Percentiles rank a stretch among this genome's conserved stretches.
phyloP scores from a whole-genome alignment of 2,329 filamentous ascomycete species.

The Talaromyces marneffei region DNA sequence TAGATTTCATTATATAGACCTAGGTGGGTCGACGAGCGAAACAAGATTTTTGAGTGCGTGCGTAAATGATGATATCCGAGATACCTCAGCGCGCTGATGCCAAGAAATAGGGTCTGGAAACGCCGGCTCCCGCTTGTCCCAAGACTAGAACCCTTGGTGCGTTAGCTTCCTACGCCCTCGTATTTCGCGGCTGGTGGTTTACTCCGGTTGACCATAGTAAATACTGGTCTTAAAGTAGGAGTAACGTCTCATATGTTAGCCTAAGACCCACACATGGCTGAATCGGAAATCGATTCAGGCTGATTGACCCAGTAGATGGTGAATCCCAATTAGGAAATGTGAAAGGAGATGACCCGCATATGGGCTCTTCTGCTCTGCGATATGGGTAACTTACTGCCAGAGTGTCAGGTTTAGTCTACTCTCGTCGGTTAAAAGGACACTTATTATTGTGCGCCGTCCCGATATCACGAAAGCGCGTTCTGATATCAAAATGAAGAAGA shows the following conservation, averaged over 20 bases:
- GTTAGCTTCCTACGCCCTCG: background rate
- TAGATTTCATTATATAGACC: background rate
- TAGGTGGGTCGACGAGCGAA: background rate
- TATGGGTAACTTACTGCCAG: background rate
- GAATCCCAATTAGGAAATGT: background rate
- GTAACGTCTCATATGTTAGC: background rate
- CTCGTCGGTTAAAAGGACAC: background rate
- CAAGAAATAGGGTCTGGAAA: background rate
- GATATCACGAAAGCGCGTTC: background rate
- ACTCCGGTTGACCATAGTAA: too few species aligned
- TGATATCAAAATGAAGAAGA: background rate
- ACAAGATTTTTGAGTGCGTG: background rate
- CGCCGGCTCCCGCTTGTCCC: background rate
- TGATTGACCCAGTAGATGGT: conserved; percentile 1
- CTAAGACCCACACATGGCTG: background rate
- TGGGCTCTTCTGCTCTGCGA: background rate
- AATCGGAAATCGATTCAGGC: background rate
- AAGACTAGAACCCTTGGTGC: background rate
- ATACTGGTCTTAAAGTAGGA: background rate
- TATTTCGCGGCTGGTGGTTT: background rate
- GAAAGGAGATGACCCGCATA: background rate
- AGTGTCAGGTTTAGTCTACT: background rate
- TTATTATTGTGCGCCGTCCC: background rate
- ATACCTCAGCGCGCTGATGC: background rate
- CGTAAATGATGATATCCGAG: background rate